phyloP scores from a whole-genome alignment of 306 rosid species.

The Canavalia ensiformis region DNA sequence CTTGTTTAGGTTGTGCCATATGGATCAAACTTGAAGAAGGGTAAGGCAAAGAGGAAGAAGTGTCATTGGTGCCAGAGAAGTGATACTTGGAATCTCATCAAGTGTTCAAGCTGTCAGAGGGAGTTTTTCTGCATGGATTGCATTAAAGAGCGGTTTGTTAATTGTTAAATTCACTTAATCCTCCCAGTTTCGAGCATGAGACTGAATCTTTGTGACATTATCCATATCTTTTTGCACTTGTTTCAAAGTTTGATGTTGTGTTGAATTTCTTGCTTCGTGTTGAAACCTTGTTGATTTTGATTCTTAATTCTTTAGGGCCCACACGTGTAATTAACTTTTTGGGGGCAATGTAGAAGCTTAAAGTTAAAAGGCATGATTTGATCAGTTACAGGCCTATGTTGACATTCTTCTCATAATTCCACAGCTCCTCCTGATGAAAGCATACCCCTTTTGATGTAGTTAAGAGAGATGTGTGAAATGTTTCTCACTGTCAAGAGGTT shows the following conservation, averaged over 20 bases:
- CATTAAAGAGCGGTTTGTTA: slow-evolving; percentile 81
- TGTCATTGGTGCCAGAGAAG: slow-evolving; percentile 89
- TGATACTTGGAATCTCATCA: slow-evolving; percentile 61
- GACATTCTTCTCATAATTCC: slow-evolving; percentile 28
- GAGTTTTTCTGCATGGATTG: slow-evolving; percentile 85
- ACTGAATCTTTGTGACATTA: not conserved
- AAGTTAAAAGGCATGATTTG: slow-evolving; percentile 32
- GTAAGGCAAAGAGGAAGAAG: slow-evolving; percentile 63
- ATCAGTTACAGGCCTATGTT: slow-evolving; percentile 13
- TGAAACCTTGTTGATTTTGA: slow-evolving; percentile 20
- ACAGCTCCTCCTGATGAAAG: slow-evolving; percentile 15
- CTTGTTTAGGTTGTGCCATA: slow-evolving; percentile 64
- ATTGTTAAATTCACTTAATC: slow-evolving; percentile 40
- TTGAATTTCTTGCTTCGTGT: slow-evolving; percentile 37
- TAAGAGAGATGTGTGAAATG: not conserved
- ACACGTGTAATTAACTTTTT: not conserved
- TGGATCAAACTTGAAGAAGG: slow-evolving; percentile 60
- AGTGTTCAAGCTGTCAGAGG: slow-evolving; percentile 88
- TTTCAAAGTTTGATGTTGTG: slow-evolving; percentile 23
- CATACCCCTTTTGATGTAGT: not conserved
- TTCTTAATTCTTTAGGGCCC: slow-evolving; percentile 18
- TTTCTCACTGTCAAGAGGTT: not conserved
- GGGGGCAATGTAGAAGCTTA: slow-evolving; percentile 35
- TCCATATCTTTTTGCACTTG: slow-evolving; percentile 13
- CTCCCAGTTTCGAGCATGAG: not conserved